Conservation (phyloP, 2,329 filamentous ascomycete species). For the Sclerotinia glacialis region DNA sequence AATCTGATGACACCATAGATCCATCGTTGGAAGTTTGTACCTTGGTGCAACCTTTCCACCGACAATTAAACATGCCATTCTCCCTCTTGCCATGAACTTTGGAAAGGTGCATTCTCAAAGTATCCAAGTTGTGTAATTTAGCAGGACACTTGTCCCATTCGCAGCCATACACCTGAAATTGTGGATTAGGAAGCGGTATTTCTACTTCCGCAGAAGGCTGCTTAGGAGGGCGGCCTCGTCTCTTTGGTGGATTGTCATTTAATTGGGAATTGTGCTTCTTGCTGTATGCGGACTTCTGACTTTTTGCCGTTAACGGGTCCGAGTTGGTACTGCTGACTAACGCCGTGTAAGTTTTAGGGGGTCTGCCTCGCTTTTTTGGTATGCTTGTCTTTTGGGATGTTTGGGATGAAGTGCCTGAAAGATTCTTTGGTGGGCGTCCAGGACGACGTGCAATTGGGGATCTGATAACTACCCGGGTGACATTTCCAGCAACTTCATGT, state of each 20-base stretch:
- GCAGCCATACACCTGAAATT: slow-evolving; percentile 54
- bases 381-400: background rate
- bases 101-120: slow-evolving; percentile 53
- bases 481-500: background rate
- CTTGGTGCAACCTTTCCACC: slow-evolving; percentile 45
- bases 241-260: slow-evolving; percentile 22
- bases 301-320: background rate
- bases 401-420: background rate
- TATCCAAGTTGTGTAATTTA: slow-evolving; percentile 61
- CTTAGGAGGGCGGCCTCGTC: slow-evolving; percentile 26
- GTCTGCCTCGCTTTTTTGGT: slow-evolving; percentile 16
- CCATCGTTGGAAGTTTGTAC: slow-evolving; percentile 25
- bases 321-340: background rate
- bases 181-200: slow-evolving; percentile 38
- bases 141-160: slow-evolving; percentile 59
- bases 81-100: slow-evolving; percentile 46
- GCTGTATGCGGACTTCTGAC: background rate
- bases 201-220: slow-evolving; percentile 5
- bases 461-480: background rate
- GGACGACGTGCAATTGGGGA: background rate
- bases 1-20: slow-evolving; percentile 18
- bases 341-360: slow-evolving; percentile 10
- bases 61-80: slow-evolving; percentile 37
- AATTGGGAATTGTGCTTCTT: background rate
- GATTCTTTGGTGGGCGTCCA: slow-evolving; percentile 15